Conservation (phyloP, 768 basidiomycete species). For the Neoboletus subvelutipes region DNA sequence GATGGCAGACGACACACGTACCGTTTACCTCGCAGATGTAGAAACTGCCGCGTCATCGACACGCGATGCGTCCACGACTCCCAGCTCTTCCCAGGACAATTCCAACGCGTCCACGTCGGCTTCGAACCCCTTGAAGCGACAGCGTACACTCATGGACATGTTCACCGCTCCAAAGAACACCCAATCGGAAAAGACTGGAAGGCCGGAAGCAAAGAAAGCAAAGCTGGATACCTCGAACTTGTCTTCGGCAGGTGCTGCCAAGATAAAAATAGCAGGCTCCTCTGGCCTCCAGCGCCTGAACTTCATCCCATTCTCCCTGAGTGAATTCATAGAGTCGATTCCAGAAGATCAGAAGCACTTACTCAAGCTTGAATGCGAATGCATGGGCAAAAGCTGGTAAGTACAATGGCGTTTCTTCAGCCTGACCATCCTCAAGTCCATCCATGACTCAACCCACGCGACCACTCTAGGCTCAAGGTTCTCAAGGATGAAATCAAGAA, state of each 20-base stretch:
- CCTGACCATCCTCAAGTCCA: neutral
- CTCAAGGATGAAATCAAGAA: constrained; percentile 74
- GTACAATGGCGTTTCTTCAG: constrained; percentile 2
- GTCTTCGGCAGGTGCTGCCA: constrained; percentile 18
- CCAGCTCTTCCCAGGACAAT: constrained; percentile 25
- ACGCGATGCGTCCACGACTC: constrained; percentile 13
- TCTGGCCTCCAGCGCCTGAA: constrained; percentile 44
- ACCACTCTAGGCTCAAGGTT: constrained; percentile 59
- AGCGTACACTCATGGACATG: constrained; percentile 68
- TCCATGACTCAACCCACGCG: constrained; percentile 7
- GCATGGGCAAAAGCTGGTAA: constrained; percentile 74
- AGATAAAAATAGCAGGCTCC: constrained; percentile 10
- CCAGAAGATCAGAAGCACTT: constrained; percentile 57
- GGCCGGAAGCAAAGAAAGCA: constrained; percentile 46
- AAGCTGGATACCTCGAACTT: constrained; percentile 36
- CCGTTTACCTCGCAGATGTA: constrained; percentile 49
- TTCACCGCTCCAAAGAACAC: constrained; percentile 39
- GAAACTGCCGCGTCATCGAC: constrained; percentile 24
- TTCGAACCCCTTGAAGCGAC: constrained; percentile 44
- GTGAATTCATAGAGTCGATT: constrained; percentile 50
- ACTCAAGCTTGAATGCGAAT: constrained; percentile 66
- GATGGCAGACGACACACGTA: constrained; percentile 28
- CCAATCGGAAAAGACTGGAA: constrained; percentile 18
- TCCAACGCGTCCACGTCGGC: constrained; percentile 18
- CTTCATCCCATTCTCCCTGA: constrained; percentile 66